Conservation (phyloP, 2,329 filamentous ascomycete genomes). For the Teratosphaeria viscida region DNA sequence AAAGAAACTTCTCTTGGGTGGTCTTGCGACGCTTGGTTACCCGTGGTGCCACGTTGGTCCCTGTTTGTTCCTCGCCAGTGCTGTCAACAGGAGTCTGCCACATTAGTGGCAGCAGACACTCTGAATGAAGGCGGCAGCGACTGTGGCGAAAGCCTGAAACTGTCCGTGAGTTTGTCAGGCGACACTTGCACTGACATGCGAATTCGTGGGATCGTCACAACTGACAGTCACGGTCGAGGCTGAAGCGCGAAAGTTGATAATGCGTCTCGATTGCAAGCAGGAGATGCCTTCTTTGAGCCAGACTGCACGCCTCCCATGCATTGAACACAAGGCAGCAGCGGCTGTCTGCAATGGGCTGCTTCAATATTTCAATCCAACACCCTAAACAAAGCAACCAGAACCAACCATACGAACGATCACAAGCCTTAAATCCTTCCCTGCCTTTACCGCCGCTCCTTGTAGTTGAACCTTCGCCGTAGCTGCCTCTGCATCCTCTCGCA, state of each 20-base stretch:
- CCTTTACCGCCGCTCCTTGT: no score
- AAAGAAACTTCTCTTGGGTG: slow-evolving; percentile 8
- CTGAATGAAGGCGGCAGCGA: not conserved
- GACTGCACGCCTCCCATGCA: not conserved
- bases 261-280: not conserved
- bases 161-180: not conserved
- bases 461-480: not conserved
- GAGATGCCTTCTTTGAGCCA: not conserved
- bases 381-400: no score
- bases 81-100: not conserved
- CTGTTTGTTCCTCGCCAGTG: not conserved
- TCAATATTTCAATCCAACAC: not conserved
- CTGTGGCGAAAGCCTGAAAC: not conserved
- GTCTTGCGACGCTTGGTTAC: slow-evolving; percentile 6
- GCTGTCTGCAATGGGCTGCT: not conserved
- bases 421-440: not conserved
- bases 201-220: not conserved
- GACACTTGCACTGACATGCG: not conserved
- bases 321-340: not conserved
- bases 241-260: not conserved
- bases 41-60: not conserved
- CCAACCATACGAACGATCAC: not conserved
- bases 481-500: not conserved
- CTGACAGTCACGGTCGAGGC: not conserved
- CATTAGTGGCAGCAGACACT: not conserved